phyloP scores from a whole-genome alignment of 140 eudicot genomes.

The Bidens hawaiensis region DNA sequence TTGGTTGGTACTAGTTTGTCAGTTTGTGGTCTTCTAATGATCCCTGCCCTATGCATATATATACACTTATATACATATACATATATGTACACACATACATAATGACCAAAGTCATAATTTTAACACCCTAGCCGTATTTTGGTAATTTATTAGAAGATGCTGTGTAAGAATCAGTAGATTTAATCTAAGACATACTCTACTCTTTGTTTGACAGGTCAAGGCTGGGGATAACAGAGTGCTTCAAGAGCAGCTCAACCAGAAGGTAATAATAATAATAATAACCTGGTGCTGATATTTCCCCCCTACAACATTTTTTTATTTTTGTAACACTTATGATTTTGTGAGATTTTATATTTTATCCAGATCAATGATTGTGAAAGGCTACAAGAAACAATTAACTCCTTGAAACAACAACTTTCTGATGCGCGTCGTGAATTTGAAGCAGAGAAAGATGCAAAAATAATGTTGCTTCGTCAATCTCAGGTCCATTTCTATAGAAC shows the following conservation, averaged over 20 bases:
- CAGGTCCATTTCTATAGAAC: conserved; percentile 41
- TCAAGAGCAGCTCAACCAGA: conserved; percentile 87
- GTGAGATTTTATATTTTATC: conserved; percentile 12
- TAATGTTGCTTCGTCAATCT: conserved; percentile 41
- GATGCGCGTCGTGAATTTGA: conserved; percentile 34
- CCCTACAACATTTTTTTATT: neutral
- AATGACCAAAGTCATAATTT: neutral
- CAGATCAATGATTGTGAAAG: conserved; percentile 76
- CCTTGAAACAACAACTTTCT: conserved; percentile 69
- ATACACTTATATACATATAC: conserved; percentile 5
- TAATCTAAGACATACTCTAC: conserved; percentile 12
- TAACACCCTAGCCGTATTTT: neutral
- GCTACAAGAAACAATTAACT: conserved; percentile 50
- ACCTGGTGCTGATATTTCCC: neutral
- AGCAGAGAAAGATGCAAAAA: conserved; percentile 30
- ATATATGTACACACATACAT: neutral
- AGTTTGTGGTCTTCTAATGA: too few species aligned
- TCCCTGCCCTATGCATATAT: too few species aligned
- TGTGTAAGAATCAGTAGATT: neutral
- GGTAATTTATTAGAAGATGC: neutral
- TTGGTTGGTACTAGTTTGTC: too few species aligned
- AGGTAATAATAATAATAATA: too few species aligned
- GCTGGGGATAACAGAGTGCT: conserved; percentile 80
- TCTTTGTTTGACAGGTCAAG: conserved; percentile 63
- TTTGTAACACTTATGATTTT: neutral